Evolutionary conservation across 1,139 yeast species (phyloP).

Genomic region (Pichia sp.): DNA sequence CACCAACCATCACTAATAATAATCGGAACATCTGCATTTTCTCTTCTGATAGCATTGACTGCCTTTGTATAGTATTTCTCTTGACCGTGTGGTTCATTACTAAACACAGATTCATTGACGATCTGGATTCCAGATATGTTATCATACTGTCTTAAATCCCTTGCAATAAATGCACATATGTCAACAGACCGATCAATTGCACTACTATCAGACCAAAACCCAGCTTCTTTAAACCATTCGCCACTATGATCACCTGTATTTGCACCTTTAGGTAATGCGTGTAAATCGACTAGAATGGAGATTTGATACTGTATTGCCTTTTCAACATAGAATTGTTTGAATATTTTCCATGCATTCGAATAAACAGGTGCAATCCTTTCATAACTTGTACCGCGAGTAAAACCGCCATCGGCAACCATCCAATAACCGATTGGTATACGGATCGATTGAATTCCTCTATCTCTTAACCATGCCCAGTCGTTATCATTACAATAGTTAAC

Average conservation of each 20-base stretch:
- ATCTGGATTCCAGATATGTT: conserved; percentile 82
- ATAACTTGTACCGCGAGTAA: conserved; percentile 61
- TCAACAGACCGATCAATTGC: conserved; percentile 48
- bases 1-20: conserved; percentile 95
- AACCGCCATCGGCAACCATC: conserved; percentile 68
- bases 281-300: conserved; percentile 79
- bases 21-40: conserved; percentile 61
- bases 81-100: conserved; percentile 50
- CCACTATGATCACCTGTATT: conserved; percentile 87
- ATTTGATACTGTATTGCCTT: conserved; percentile 58
- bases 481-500: conserved; percentile 54
- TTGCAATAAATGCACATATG: conserved; percentile 58
- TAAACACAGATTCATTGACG: conserved; percentile 79
- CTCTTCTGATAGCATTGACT: conserved; percentile 53
- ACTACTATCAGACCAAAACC: conserved; percentile 55
- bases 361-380: conserved; percentile 56
- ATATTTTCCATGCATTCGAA: conserved; percentile 60
- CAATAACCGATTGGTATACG: conserved; percentile 92
- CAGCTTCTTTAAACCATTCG: conserved; percentile 54
- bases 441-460: conserved; percentile 68
- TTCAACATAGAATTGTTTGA: conserved; percentile 46
- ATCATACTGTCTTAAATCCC: conserved; percentile 52
- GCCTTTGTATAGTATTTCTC: conserved; percentile 69
- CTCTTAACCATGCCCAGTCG: conserved; percentile 78
- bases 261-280: conserved; percentile 93